Base-by-base conservation (phyloP, 257 asterid genomes). In the Ehretia macrophylla region DNA sequence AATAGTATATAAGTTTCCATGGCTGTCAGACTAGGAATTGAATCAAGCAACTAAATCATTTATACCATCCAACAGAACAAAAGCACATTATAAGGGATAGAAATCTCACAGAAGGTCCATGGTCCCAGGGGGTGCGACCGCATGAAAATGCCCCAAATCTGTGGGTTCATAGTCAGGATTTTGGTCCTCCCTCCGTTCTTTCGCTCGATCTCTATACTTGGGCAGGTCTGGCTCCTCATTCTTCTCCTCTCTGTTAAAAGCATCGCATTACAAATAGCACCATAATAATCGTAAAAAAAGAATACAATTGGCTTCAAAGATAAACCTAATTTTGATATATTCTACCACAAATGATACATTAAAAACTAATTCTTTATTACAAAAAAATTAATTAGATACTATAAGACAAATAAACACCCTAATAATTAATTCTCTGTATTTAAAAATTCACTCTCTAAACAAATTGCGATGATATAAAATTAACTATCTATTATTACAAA, bases 91-190 rank as follows among this genome's bases (percentile, higher is more conserved):
- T 27, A 27, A 3, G 6, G 35, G 22, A 17, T 39, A 68, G 22
- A 22, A 54, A 57, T 35, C 21, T n/a, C 40, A 1, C 10, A 47
- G 13, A 64, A 52, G 17, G 32, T 93, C 97, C 64, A 65, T 84
- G 64, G 80, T 74, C 32, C 99, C 99, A 0, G 99, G 99, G n/a
- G 99, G 99, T 60, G 96, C 96, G 70, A 88, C 99, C 54, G 95
- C 96, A 59, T 88, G 97, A 74, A 88, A 93, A 17, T 90, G 79
- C 10, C 97, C 86, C 77, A 86, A 59, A 67, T 89, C 97, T 13
- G 90, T 78, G 53, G 82, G 72, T 76, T 86, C 99, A 65, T 93
- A 93, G 70, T 93, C 99, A 0, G 97, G 99, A 79, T 93, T 93
- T 72, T 79, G 94, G 66, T 93, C 99, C 75, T 93, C 99, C 69